Conservation (phyloP, 306 rosid species). For the Quercus rubra region DNA sequence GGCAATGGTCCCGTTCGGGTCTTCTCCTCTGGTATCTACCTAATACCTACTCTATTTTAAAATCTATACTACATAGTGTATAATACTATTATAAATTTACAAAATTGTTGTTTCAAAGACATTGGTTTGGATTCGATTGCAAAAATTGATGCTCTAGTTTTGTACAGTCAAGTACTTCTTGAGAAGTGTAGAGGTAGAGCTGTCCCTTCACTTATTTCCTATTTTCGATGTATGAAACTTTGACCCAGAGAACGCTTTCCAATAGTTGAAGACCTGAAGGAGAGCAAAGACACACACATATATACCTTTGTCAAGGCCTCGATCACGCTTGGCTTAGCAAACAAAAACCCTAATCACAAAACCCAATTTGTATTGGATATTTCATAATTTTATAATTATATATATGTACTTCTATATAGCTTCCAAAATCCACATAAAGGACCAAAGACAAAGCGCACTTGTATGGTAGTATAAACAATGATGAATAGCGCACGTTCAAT, state of each 20-base stretch:
- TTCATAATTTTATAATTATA: not conserved
- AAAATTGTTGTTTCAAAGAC: not conserved
- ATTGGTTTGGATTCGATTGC: constrained; percentile 3
- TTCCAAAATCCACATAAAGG: not conserved
- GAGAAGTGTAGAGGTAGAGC: constrained; percentile 35
- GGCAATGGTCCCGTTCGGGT: constrained; percentile 65
- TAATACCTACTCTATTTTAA: not conserved
- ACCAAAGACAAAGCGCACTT: not conserved
- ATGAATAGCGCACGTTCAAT: not conserved
- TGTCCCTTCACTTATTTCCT: constrained; percentile 10
- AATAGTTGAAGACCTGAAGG: not conserved
- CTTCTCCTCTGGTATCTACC: constrained; percentile 53
- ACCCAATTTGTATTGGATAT: constrained; percentile 1
- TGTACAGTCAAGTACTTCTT: constrained; percentile 13
- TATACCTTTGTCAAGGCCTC: not conserved
- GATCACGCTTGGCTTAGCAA: constrained; percentile 4
- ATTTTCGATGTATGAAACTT: constrained; percentile 19
- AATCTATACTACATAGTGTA: too few relatives aligned
- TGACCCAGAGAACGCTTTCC: constrained; percentile 33
- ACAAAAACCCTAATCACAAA: constrained; percentile 50
- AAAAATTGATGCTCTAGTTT: not conserved
- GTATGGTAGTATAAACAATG: not conserved
- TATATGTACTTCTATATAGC: too few relatives aligned
- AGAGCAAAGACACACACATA: not conserved
- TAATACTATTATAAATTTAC: too few relatives aligned